A percentile compares a stretch with the other conserved stretches of the same genome.
phyloP scores from a whole-genome alignment of 495 filamentous ascomycete genomes.

The Neurospora sp. region DNA sequence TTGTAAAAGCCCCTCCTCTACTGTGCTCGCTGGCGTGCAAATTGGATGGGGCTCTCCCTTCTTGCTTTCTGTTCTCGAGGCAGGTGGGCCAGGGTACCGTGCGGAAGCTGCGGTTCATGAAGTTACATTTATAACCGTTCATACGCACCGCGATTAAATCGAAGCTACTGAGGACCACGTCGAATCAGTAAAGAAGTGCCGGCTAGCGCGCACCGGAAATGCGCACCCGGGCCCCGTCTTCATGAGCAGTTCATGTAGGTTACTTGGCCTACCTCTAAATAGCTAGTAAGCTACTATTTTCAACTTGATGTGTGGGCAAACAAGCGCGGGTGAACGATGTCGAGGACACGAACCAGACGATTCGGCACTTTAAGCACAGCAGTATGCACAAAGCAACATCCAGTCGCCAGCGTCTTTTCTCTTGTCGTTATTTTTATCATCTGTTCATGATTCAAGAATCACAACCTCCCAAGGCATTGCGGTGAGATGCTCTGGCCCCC shows the following conservation, averaged over 20 bases:
- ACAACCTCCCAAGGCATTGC: no score
- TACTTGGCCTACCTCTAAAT: not conserved
- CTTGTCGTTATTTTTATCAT: not conserved
- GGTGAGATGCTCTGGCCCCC: not conserved
- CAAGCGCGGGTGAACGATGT: not conserved
- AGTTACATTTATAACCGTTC: not conserved
- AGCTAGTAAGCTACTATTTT: not conserved
- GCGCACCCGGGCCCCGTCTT: not conserved
- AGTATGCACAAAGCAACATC: no score
- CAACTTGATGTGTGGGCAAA: not conserved
- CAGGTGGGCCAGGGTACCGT: not conserved
- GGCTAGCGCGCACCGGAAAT: not conserved
- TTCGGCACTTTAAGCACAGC: not conserved
- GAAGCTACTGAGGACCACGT: not conserved
- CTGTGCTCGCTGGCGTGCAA: no score
- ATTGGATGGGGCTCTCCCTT: no score
- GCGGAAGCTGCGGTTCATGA: not conserved
- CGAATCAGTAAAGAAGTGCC: not conserved
- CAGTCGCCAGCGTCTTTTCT: no score
- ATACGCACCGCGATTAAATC: not conserved
- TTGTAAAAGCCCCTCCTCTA: no score
- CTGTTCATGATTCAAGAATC: not conserved
- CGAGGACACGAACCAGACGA: not conserved
- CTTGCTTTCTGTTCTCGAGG: no score
- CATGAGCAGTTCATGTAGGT: not conserved